These are phyloP conservation scores for Coemansia sp. DNA, from an alignment of 371 early-diverging fungal species.

Conservation along the genomic window DNA sequence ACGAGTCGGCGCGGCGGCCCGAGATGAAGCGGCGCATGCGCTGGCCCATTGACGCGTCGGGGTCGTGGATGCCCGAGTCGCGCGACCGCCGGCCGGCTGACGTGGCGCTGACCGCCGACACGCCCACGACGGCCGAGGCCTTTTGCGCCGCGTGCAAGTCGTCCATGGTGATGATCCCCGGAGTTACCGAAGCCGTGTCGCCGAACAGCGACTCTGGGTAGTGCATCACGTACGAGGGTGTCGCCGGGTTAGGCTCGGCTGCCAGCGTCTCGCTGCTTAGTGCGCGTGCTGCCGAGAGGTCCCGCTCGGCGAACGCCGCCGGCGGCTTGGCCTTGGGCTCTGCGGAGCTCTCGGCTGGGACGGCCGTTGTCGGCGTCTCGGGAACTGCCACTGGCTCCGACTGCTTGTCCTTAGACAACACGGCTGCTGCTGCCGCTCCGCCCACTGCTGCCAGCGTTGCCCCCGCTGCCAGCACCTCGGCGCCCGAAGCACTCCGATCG, in stretches of 20 bases:
- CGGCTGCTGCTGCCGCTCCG: constrained; percentile 2
- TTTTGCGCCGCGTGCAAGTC: constrained; percentile 44
- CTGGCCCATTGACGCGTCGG: constrained; percentile 31
- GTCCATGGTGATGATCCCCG: constrained; percentile 40
- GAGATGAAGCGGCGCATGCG: constrained; percentile 47
- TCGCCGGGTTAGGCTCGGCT: constrained; percentile 17
- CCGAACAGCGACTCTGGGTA: constrained; percentile 46
- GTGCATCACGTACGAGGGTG: constrained; percentile 48
- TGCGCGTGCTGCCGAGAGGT: constrained; percentile 5
- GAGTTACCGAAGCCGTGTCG: constrained; percentile 31
- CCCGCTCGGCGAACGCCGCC: constrained; percentile 3
- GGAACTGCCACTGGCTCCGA: neutral
- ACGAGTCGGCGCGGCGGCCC: constrained; percentile 25
- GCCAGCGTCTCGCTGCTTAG: constrained; percentile 15
- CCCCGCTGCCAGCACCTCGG: constrained; percentile 4
- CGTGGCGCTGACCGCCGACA: constrained; percentile 38
- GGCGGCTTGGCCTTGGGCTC: neutral
- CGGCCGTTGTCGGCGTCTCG: constrained; percentile 11
- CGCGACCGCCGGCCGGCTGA: constrained; percentile 35
- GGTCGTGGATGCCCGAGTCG: constrained; percentile 35
- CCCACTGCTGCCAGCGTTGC: constrained; percentile 12
- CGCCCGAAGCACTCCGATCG: neutral
- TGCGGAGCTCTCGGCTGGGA: neutral
- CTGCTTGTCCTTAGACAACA: neutral
- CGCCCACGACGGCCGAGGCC: constrained; percentile 42